Evolutionary conservation across 192 early-diverging fungal genomes (phyloP).

Genomic region (Backusella macrospora): DNA sequence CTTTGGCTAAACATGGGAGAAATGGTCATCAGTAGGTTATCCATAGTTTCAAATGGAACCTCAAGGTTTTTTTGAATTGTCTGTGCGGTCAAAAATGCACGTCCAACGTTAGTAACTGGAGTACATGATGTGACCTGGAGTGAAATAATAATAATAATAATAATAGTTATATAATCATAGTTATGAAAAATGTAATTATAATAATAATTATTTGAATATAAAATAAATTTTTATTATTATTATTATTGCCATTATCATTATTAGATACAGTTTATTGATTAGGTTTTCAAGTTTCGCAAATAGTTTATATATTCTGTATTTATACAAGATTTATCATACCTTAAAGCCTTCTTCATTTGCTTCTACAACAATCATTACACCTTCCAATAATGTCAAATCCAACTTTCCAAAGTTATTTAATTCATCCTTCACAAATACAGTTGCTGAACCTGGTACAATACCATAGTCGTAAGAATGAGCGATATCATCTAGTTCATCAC

Average conservation of each 20-base stretch:
- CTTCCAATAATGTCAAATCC: constrained; percentile 30
- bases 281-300: neutral
- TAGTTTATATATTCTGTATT: neutral
- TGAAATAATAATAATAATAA: neutral
- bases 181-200: neutral
- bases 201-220: neutral
- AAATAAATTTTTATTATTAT: neutral
- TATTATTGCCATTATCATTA: constrained; percentile 1
- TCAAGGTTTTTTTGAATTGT: constrained; percentile 15
- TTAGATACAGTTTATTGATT: neutral
- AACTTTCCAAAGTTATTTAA: constrained; percentile 16
- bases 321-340: constrained; percentile 11
- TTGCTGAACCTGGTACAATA: constrained; percentile 30
- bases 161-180: neutral
- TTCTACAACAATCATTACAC: constrained; percentile 28
- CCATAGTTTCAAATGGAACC: constrained; percentile 45
- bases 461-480: constrained; percentile 29
- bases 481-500: constrained; percentile 28
- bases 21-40: constrained; percentile 36
- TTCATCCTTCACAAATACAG: constrained; percentile 29
- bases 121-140: constrained; percentile 16
- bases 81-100: constrained; percentile 14
- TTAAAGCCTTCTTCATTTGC: constrained; percentile 25
- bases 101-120: neutral
- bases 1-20: constrained; percentile 41